Base-by-base conservation (phyloP, 495 filamentous ascomycete genomes). In the Paragyromitra xinjiangensis region DNA sequence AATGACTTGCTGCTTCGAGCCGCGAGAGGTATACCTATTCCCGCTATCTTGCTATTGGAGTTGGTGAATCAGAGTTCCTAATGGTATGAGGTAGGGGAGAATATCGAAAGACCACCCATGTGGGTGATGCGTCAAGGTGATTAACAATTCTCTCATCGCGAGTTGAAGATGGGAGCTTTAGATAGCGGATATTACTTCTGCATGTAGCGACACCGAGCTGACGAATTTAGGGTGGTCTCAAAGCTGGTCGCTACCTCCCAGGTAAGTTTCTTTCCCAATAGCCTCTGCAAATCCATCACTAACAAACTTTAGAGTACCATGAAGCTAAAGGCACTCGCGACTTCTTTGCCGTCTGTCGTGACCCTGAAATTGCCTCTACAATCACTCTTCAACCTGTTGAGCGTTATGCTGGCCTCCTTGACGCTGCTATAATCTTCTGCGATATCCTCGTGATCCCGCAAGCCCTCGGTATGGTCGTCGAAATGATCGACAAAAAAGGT, bases 81-180 rank as follows among this genome's bases (percentile, higher is more conserved):
- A 73, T 26, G n/a, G 65, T 9, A n/a, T 26, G 29, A 34, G 40
- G 78, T 83, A 97, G 95, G 94, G 81, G 88, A 97, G 84, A 89
- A 89, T 81, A 93, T 98, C 71, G 93, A 97, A 82, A 90, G 95
- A 67, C 90, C 96, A 68, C 95, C 95, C 61, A 92, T 95, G 85
- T 99, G 95, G 96, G 93, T 98, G 81, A 98, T 99, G 95, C 92
- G 95, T 84, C 95, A 98, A 90, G 94, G 94, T 94, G 86, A 82
- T 73, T 63, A 12, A 40, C 34, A 73, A 59, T 34, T 9, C 34
- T 50, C 39, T 72, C 29, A 34, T 16, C n/a, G 40, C 45, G 56
- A 7, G 22, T 56, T 64, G 48, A 55, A 51, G 34, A 64, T 8
- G 22, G 34, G 19, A 16, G n/a, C 56, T 44, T 50, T 70, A 56